Evolutionary conservation across 345 rosid species (phyloP).

Genomic region (Triadica sebifera): DNA sequence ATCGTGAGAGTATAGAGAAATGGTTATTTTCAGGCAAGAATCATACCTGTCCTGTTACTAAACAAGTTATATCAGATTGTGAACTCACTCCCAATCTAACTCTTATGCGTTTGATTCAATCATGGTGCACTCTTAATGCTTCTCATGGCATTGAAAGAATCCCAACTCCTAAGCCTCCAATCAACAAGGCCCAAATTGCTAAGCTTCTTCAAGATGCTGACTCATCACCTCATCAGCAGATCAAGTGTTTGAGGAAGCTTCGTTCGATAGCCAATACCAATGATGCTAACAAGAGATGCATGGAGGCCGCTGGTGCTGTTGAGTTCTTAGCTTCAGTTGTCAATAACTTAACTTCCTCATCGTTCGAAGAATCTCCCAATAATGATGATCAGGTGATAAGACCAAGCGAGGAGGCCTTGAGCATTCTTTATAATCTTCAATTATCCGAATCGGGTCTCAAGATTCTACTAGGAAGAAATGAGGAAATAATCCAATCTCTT

Average conservation of each 20-base stretch:
- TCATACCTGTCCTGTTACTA: slow-evolving; percentile 65
- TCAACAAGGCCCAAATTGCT: slow-evolving; percentile 50
- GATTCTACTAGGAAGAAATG: slow-evolving; percentile 45
- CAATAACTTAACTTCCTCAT: neutral
- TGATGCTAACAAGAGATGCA: slow-evolving; percentile 57
- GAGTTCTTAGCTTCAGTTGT: slow-evolving; percentile 58
- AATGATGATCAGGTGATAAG: slow-evolving; percentile 19
- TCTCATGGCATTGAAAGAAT: slow-evolving; percentile 74
- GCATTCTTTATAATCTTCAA: slow-evolving; percentile 55
- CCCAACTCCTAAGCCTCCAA: slow-evolving; percentile 81
- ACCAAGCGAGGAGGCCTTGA: slow-evolving; percentile 57
- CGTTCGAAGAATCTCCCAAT: neutral
- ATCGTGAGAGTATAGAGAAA: slow-evolving; percentile 64
- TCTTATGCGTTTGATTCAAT: slow-evolving; percentile 77
- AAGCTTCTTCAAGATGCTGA: slow-evolving; percentile 53
- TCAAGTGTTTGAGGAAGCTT: slow-evolving; percentile 50
- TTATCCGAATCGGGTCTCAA: slow-evolving; percentile 59
- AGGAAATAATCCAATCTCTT: slow-evolving; percentile 43
- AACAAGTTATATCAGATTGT: slow-evolving; percentile 45
- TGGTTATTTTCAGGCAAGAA: slow-evolving; percentile 59
- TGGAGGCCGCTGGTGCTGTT: slow-evolving; percentile 66
- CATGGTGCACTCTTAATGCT: slow-evolving; percentile 90
- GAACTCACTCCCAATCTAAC: slow-evolving; percentile 89
- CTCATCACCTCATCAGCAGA: slow-evolving; percentile 39
- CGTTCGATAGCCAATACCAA: slow-evolving; percentile 54